These are phyloP conservation scores for Protomyces arabidopsidicola DNA, from an alignment of 1,139 yeast species.

Conservation along the genomic window DNA sequence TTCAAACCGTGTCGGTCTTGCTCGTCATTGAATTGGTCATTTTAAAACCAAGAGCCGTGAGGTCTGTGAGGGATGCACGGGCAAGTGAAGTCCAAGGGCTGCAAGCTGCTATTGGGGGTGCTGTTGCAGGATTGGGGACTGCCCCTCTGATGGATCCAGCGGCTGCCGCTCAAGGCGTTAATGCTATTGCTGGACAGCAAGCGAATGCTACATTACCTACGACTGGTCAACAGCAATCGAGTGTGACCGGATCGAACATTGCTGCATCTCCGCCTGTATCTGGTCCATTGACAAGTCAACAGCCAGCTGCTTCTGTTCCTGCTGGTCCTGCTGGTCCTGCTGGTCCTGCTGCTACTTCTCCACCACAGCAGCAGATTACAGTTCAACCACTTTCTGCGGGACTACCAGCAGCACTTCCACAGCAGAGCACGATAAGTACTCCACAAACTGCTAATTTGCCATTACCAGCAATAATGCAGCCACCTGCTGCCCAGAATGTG, in stretches of 20 bases:
- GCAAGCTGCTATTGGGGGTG: not conserved
- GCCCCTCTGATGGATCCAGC: not conserved
- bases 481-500: too few species aligned
- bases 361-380: not conserved
- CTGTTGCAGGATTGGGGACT: not conserved
- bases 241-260: not conserved
- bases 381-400: too few species aligned
- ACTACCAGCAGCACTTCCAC: too few species aligned
- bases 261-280: not conserved
- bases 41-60: not conserved
- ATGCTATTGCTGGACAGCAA: not conserved
- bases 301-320: not conserved
- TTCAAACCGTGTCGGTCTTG: not conserved
- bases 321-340: not conserved
- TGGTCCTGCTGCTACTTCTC: not conserved
- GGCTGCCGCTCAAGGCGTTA: not conserved
- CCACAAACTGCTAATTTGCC: too few species aligned
- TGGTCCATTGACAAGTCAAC: not conserved
- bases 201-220: not conserved
- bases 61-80: not conserved
- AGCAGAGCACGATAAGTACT: too few species aligned
- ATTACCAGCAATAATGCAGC: too few species aligned
- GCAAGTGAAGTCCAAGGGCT: not conserved
- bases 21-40: not conserved
- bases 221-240: too few species aligned